Percentiles rank a stretch among this genome's conserved stretches.
Evolutionary conservation across 352 stramenopile species (phyloP).

Genomic region (Pythium rishiriense): DNA sequence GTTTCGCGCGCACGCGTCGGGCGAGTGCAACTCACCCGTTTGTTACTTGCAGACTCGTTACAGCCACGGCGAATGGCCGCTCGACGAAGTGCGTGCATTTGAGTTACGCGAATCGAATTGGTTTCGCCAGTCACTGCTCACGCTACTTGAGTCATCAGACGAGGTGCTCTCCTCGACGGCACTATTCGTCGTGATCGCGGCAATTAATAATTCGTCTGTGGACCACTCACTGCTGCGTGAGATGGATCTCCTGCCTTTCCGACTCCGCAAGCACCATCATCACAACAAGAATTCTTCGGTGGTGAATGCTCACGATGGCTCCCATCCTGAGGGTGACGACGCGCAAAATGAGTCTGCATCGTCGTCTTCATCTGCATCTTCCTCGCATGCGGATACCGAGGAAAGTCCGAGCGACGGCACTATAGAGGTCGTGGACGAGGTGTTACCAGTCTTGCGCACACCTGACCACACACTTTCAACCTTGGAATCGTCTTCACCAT

Average conservation of each 20-base stretch:
- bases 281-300: slow-evolving; percentile 8
- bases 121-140: slow-evolving; percentile 63
- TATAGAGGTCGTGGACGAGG: slow-evolving; percentile 6
- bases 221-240: slow-evolving; percentile 67
- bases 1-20: slow-evolving; percentile 60
- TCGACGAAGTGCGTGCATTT: slow-evolving; percentile 70
- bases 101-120: slow-evolving; percentile 41
- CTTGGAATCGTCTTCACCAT: slow-evolving; percentile 3
- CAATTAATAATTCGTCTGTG: slow-evolving; percentile 64
- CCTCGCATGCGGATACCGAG: slow-evolving; percentile 18
- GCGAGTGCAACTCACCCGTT: slow-evolving; percentile 55
- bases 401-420: slow-evolving; percentile 19
- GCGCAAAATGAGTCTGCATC: slow-evolving; percentile 14
- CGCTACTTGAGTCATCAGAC: slow-evolving; percentile 60
- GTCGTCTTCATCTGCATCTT: slow-evolving; percentile 15
- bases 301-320: neutral
- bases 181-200: slow-evolving; percentile 56
- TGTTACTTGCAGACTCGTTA: slow-evolving; percentile 83
- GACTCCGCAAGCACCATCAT: slow-evolving; percentile 37
- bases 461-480: neutral
- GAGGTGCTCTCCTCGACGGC: slow-evolving; percentile 62
- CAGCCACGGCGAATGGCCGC: slow-evolving; percentile 73
- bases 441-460: neutral
- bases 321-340: slow-evolving; percentile 1
- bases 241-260: slow-evolving; percentile 57